Evolutionary conservation across 305 asterid species (phyloP).

Genomic region (Solanum hybrid): DNA sequence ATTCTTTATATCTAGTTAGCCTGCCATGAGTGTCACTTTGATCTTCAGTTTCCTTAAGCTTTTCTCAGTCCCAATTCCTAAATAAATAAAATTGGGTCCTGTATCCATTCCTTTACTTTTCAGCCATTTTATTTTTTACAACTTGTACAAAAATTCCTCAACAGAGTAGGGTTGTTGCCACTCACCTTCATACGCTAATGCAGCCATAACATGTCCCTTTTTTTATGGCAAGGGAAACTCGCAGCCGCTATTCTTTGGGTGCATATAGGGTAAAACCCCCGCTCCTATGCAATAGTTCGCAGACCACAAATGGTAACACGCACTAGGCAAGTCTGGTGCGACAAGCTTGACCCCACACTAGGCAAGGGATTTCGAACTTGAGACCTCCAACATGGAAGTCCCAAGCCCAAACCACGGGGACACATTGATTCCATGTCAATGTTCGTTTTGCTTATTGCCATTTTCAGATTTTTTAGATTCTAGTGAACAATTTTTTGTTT

Average conservation of each 20-base stretch:
- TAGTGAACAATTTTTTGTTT: not conserved
- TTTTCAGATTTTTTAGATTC: not conserved
- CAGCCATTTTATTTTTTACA: not conserved
- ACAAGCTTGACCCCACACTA: not conserved
- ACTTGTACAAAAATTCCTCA: not conserved
- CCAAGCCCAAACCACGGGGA: not conserved
- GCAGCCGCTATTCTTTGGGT: not conserved
- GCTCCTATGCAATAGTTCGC: not conserved
- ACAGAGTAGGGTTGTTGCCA: not conserved
- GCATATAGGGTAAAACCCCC: not conserved
- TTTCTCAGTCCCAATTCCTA: slow-evolving; percentile 4
- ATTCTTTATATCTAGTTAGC: not conserved
- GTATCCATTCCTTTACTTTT: not conserved
- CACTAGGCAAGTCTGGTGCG: not conserved
- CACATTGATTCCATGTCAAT: not conserved
- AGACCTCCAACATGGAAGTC: not conserved
- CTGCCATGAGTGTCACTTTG: slow-evolving; percentile 1
- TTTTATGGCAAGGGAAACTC: not conserved
- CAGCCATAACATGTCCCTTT: not conserved
- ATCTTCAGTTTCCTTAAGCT: not conserved
- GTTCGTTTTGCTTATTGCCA: not conserved
- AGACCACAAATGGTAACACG: not conserved
- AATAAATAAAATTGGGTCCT: not conserved
- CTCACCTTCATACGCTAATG: not conserved
- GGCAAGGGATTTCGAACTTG: not conserved